Evolutionary conservation across 805 yeast genomes (phyloP).

Genomic region (Metschnikowia corniflorae): DNA sequence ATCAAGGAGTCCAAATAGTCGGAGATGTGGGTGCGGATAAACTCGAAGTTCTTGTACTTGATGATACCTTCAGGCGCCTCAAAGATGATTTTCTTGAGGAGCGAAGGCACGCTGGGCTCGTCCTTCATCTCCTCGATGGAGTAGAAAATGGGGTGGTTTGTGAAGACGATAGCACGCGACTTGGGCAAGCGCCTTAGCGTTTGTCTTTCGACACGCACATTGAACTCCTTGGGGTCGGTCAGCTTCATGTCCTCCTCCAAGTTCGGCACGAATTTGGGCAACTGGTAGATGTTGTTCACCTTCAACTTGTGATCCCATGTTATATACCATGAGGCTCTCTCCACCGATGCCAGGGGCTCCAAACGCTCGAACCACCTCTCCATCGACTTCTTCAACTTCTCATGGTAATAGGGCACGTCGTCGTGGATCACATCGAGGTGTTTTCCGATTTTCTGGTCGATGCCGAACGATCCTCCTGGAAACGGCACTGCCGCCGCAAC

Average conservation of each 20-base stretch:
- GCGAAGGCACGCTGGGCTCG: conserved; percentile 75
- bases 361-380: conserved; percentile 67
- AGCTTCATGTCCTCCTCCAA: conserved; percentile 25
- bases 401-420: conserved; percentile 67
- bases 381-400: conserved; percentile 64
- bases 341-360: conserved; percentile 61
- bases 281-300: conserved; percentile 52
- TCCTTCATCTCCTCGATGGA: conserved; percentile 77
- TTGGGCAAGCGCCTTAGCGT: conserved; percentile 66
- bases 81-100: conserved; percentile 55
- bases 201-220: conserved; percentile 71
- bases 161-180: conserved; percentile 62
- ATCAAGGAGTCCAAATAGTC: conserved; percentile 57
- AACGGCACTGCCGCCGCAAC: conserved; percentile 76
- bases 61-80: conserved; percentile 67
- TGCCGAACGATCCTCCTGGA: conserved; percentile 75
- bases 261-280: conserved; percentile 43
- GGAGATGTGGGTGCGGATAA: conserved; percentile 55
- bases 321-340: conserved; percentile 72
- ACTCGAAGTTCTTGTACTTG: conserved; percentile 59
- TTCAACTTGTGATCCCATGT: conserved; percentile 69
- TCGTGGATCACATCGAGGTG: conserved; percentile 61
- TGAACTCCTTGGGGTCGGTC: conserved; percentile 51
- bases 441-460: conserved; percentile 56
- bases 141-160: conserved; percentile 76